Evolutionary conservation across 441 rosid genomes (phyloP).

Genomic region (Brassica hybrid): DNA sequence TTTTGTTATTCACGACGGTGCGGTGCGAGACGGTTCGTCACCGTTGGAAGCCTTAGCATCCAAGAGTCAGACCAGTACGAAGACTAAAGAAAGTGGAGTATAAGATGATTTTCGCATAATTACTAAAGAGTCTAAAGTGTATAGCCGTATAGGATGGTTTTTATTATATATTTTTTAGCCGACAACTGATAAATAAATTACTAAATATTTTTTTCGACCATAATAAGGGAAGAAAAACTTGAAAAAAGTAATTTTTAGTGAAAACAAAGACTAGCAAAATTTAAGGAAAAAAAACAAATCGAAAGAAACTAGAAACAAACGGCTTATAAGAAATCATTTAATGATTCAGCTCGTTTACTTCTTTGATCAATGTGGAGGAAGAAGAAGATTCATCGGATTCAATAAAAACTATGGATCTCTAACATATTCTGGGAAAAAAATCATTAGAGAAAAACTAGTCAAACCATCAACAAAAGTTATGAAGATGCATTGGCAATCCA

Average conservation of each 20-base stretch:
- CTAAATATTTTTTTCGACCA: not conserved
- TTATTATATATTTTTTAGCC: not conserved
- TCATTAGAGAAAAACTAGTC: no score
- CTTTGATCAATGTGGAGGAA: no score
- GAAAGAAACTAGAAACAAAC: not conserved
- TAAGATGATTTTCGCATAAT: slow-evolving; percentile 1
- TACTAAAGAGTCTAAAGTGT: not conserved
- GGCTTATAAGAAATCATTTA: not conserved
- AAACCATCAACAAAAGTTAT: no score
- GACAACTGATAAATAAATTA: not conserved
- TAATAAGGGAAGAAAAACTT: not conserved
- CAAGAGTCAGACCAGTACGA: not conserved
- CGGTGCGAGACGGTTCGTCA: no score
- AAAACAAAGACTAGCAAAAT: not conserved
- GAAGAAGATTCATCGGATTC: no score
- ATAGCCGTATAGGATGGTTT: not conserved
- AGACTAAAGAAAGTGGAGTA: slow-evolving; percentile 5
- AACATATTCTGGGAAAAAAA: no score
- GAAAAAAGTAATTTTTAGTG: not conserved
- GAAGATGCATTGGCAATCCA: no score
- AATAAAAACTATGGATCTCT: no score
- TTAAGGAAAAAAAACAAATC: not conserved
- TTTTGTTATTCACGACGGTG: no score
- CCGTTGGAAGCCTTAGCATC: not conserved
- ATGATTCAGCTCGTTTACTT: not conserved